These are phyloP conservation scores for Penicillium hesseltinei DNA, from an alignment of 2,329 filamentous ascomycete species.

Conservation along the genomic window DNA sequence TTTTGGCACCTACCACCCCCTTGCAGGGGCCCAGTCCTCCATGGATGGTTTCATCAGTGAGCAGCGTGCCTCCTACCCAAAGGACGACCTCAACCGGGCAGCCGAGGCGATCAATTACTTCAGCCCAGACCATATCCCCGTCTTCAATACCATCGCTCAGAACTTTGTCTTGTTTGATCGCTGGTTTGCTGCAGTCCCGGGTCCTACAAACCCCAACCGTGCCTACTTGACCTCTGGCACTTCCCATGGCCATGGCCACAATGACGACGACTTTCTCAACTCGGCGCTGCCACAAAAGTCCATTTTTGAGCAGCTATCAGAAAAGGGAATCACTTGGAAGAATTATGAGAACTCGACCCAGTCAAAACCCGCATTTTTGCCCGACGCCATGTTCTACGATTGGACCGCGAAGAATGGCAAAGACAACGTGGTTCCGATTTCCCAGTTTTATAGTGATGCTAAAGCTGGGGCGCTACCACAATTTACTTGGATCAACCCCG, in stretches of 20 bases:
- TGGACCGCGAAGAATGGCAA: constrained; percentile 27
- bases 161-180: constrained; percentile 48
- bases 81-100: constrained; percentile 38
- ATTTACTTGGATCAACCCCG: constrained; percentile 52
- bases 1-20: constrained; percentile 40
- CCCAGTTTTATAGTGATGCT: constrained; percentile 48
- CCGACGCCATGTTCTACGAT: constrained; percentile 46
- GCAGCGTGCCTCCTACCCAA: constrained; percentile 38
- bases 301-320: constrained; percentile 43
- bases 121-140: constrained; percentile 41
- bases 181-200: constrained; percentile 44
- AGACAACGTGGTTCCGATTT: constrained; percentile 38
- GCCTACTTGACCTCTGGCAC: constrained; percentile 42
- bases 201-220: constrained; percentile 42
- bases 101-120: constrained; percentile 48
- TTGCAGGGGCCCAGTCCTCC: constrained; percentile 23
- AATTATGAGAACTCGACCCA: constrained; percentile 49
- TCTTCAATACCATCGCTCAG: constrained; percentile 42
- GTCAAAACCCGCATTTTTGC: constrained; percentile 32
- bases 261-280: constrained; percentile 35
- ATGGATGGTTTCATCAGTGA: constrained; percentile 47
- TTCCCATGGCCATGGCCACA: constrained; percentile 40
- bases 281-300: constrained; percentile 40
- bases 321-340: constrained; percentile 44
- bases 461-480: constrained; percentile 44